Evolutionary conservation across 192 early-diverging fungal genomes (phyloP).

Genomic region (Gaertneriomyces semiglobifer): DNA sequence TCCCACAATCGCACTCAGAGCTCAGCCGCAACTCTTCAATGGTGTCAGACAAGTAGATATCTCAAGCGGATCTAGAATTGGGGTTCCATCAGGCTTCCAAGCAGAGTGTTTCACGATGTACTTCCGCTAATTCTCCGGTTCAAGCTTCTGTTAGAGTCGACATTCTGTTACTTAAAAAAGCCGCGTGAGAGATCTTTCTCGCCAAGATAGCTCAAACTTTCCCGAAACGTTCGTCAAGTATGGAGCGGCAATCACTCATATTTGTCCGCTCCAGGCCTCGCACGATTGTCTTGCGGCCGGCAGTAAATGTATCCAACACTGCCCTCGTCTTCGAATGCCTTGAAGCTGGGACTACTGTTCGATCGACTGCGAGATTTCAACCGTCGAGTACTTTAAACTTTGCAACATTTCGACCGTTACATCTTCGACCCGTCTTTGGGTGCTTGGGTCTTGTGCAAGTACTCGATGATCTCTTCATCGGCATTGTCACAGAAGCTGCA

Average conservation of each 20-base stretch:
- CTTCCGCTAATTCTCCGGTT: too few relatives aligned
- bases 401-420: slow-evolving; percentile 8
- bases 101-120: too few relatives aligned
- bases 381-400: slow-evolving; percentile 28
- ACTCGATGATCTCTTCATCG: slow-evolving; percentile 42
- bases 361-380: slow-evolving; percentile 27
- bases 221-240: too few relatives aligned
- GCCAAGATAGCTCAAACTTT: too few relatives aligned
- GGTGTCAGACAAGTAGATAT: too few relatives aligned
- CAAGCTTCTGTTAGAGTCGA: too few relatives aligned
- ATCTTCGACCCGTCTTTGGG: slow-evolving; percentile 32
- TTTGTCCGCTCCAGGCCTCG: slow-evolving; percentile 23
- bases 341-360: background rate
- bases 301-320: slow-evolving; percentile 28
- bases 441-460: slow-evolving; percentile 37
- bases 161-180: too few relatives aligned
- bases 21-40: too few relatives aligned
- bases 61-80: too few relatives aligned
- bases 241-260: slow-evolving; percentile 8
- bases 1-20: too few relatives aligned
- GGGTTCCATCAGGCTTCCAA: too few relatives aligned
- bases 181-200: too few relatives aligned
- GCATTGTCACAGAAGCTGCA: slow-evolving; percentile 39
- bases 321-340: slow-evolving; percentile 30
- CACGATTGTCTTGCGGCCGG: slow-evolving; percentile 25